These are phyloP conservation scores for Plasmodium yoelii DNA, from an alignment of 169 alveolate genomes.

Conservation along the genomic window DNA sequence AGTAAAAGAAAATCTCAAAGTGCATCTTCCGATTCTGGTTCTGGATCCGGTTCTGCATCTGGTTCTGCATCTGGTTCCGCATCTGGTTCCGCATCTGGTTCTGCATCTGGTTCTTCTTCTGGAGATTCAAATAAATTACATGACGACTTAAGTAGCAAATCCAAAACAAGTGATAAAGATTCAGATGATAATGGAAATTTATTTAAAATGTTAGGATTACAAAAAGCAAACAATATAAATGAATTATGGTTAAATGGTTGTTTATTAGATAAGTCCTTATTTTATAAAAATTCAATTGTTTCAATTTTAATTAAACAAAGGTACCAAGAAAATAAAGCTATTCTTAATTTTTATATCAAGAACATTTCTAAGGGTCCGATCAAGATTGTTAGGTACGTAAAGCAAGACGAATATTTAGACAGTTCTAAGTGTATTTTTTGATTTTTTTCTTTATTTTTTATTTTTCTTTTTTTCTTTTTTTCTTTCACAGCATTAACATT, in stretches of 20 bases:
- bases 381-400: constrained; percentile 20
- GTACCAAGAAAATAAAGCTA: constrained; percentile 49
- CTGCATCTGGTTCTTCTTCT: constrained; percentile 16
- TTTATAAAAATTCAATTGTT: constrained; percentile 26
- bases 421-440: not conserved
- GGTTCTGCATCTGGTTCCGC: constrained; percentile 10
- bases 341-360: constrained; percentile 45
- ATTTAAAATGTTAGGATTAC: constrained; percentile 45
- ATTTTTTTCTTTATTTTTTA: too few species aligned
- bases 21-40: constrained; percentile 1
- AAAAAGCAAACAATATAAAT: constrained; percentile 62
- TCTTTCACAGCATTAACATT: constrained; percentile 19
- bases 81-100: constrained; percentile 12
- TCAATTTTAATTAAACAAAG: constrained; percentile 55
- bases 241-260: constrained; percentile 74
- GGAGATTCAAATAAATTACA: constrained; percentile 28
- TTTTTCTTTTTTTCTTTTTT: not conserved
- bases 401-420: not conserved
- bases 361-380: constrained; percentile 40
- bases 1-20: constrained; percentile 1
- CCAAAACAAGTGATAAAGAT: constrained; percentile 23
- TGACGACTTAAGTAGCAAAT: constrained; percentile 22
- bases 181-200: constrained; percentile 38
- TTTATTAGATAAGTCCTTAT: constrained; percentile 28
- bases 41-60: not conserved